Evolutionary conservation across 225 moss, liverwort and hornwort genomes (phyloP).

Genomic region (Ulota crispa): DNA sequence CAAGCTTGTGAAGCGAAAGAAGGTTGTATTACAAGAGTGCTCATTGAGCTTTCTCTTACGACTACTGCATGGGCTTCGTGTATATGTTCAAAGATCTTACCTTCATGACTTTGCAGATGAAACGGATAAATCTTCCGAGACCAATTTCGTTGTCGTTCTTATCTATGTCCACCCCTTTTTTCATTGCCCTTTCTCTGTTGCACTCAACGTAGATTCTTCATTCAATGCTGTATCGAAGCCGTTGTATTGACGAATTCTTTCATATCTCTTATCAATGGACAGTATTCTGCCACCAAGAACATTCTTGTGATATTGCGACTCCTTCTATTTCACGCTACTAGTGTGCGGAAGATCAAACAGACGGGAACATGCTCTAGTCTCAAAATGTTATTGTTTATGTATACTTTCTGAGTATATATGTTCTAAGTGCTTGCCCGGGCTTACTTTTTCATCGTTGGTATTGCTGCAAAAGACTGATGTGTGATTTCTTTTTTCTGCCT

Average conservation of each 20-base stretch:
- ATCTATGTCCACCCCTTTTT: background rate
- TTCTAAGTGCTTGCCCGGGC: background rate
- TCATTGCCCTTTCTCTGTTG: slow-evolving; percentile 13
- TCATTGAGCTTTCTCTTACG: slow-evolving; percentile 10
- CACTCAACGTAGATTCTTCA: background rate
- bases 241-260: background rate
- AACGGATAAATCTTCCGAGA: background rate
- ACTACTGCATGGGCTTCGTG: background rate
- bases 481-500: slow-evolving; percentile 15
- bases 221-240: slow-evolving; percentile 12
- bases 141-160: background rate
- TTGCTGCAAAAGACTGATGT: slow-evolving; percentile 14
- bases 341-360: background rate
- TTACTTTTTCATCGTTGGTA: background rate
- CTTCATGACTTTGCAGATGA: background rate
- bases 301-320: background rate
- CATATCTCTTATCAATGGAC: background rate
- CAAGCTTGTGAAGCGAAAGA: slow-evolving; percentile 7
- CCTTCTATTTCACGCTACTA: slow-evolving; percentile 1
- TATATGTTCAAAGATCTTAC: background rate
- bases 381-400: background rate
- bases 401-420: slow-evolving; percentile 12
- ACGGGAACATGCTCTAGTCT: slow-evolving; percentile 8
- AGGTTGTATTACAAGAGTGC: slow-evolving; percentile 9
- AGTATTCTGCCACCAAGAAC: background rate